A percentile compares a stretch with the other conserved stretches of the same genome.
Conservation (phyloP, 306 rosid species). For the Vachellia collinsii region DNA sequence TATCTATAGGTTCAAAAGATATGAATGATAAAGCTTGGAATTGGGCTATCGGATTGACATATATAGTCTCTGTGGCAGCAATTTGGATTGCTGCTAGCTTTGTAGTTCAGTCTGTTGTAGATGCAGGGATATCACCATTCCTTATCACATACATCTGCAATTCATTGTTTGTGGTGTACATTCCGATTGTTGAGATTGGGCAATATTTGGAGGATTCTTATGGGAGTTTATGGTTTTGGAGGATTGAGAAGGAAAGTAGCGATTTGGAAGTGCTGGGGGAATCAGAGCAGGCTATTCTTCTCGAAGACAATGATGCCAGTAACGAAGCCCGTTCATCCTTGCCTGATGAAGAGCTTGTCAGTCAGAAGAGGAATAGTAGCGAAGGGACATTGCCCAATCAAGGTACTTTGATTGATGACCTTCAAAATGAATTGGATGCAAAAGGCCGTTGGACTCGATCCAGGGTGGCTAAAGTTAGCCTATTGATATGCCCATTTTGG, state of each 20-base stretch:
- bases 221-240: constrained; percentile 67
- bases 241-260: constrained; percentile 39
- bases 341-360: constrained; percentile 46
- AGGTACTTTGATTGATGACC: constrained; percentile 35
- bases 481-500: constrained; percentile 90
- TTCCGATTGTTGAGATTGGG: constrained; percentile 83
- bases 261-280: constrained; percentile 44
- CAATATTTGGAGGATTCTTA: constrained; percentile 71
- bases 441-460: constrained; percentile 91
- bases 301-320: constrained; percentile 43
- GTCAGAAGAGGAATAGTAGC: constrained; percentile 30
- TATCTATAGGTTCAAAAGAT: constrained; percentile 37
- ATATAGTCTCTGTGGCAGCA: constrained; percentile 79
- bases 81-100: constrained; percentile 99
- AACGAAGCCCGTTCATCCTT: constrained; percentile 37
- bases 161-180: constrained; percentile 84
- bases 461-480: constrained; percentile 88
- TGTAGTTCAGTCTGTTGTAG: constrained; percentile 96
- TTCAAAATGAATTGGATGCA: constrained; percentile 55
- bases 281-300: constrained; percentile 75
- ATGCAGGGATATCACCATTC: constrained; percentile 89
- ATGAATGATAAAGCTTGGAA: constrained; percentile 67
- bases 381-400: constrained; percentile 33
- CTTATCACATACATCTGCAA: constrained; percentile 91
- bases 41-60: constrained; percentile 81